Conservation (phyloP, 164 flowering plant genomes). For the Vitis rotundifolia region DNA sequence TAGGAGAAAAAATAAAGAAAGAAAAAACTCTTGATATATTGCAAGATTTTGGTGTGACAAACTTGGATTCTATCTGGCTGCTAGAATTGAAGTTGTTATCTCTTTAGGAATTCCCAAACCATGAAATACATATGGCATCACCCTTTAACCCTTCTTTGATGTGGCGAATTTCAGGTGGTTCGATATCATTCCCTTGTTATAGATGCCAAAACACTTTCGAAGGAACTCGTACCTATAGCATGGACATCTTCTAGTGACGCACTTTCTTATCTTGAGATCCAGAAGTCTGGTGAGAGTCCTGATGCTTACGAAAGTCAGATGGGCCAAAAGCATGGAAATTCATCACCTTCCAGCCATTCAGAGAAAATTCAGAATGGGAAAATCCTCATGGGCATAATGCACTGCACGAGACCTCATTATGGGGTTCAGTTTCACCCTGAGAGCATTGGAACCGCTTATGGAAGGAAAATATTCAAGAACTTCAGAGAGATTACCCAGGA, state of each 20-base stretch:
- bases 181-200: slow-evolving; percentile 94
- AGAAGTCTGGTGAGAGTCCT: slow-evolving; percentile 18
- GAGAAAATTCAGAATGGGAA: slow-evolving; percentile 21
- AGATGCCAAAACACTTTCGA: slow-evolving; percentile 74
- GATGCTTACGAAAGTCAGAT: slow-evolving; percentile 21
- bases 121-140: no score
- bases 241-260: slow-evolving; percentile 66
- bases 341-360: slow-evolving; percentile 21
- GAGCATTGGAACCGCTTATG: slow-evolving; percentile 84
- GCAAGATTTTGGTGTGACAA: no score
- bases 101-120: no score
- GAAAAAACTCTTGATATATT: no score
- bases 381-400: slow-evolving; percentile 90
- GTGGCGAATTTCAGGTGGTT: slow-evolving; percentile 63
- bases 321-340: slow-evolving; percentile 21
- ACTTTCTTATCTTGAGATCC: slow-evolving; percentile 47
- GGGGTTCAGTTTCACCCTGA: slow-evolving; percentile 99
- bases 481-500: slow-evolving; percentile 80
- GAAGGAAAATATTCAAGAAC: slow-evolving; percentile 78
- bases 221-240: slow-evolving; percentile 84
- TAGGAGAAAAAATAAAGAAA: no score
- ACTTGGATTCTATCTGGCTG: no score
- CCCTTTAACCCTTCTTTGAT: no score
- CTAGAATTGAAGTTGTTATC: no score
- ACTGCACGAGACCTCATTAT: slow-evolving; percentile 81